Evolutionary conservation across 2,329 filamentous ascomycete species (phyloP).

Genomic region (Ophiostoma himal-ulmi): DNA sequence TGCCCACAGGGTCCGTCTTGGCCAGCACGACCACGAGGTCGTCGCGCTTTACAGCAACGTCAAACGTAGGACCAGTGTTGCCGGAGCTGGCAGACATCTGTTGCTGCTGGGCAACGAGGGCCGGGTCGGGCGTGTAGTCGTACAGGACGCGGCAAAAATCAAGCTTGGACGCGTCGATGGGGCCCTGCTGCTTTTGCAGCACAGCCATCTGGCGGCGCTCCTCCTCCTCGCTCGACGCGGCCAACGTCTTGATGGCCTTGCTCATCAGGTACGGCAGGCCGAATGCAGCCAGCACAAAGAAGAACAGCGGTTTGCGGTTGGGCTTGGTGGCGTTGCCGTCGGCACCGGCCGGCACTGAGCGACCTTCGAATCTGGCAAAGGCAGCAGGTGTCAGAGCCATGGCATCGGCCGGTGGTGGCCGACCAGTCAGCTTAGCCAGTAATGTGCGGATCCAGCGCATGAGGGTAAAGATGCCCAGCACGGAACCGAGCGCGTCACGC

Average conservation of each 20-base stretch:
- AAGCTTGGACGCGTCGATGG: slow-evolving; percentile 79
- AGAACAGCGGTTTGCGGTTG: slow-evolving; percentile 90
- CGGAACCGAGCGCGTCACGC: slow-evolving; percentile 84
- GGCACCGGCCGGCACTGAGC: slow-evolving; percentile 43
- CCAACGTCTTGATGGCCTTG: slow-evolving; percentile 84
- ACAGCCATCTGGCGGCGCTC: slow-evolving; percentile 53
- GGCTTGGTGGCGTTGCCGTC: slow-evolving; percentile 65
- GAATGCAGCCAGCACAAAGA: slow-evolving; percentile 92
- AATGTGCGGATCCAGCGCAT: slow-evolving; percentile 92
- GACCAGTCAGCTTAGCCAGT: slow-evolving; percentile 86
- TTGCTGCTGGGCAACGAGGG: slow-evolving; percentile 19
- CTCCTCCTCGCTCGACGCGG: slow-evolving; percentile 78
- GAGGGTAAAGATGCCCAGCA: slow-evolving; percentile 90
- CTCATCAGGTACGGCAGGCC: slow-evolving; percentile 95
- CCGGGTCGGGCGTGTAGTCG: slow-evolving; percentile 71
- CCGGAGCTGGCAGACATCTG: slow-evolving; percentile 10
- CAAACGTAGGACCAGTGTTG: slow-evolving; percentile 60
- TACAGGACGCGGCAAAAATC: slow-evolving; percentile 95
- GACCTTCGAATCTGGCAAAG: slow-evolving; percentile 83
- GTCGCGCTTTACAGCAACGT: slow-evolving; percentile 87
- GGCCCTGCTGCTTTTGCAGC: slow-evolving; percentile 46
- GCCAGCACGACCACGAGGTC: slow-evolving; percentile 90
- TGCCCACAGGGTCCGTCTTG: slow-evolving; percentile 87
- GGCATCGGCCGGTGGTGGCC: slow-evolving; percentile 80
- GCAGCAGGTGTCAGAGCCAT: slow-evolving; percentile 81